A percentile compares a stretch with the other conserved stretches of the same genome.
Conservation (phyloP, 305 asterid species). For the Nicotiana rustica region DNA sequence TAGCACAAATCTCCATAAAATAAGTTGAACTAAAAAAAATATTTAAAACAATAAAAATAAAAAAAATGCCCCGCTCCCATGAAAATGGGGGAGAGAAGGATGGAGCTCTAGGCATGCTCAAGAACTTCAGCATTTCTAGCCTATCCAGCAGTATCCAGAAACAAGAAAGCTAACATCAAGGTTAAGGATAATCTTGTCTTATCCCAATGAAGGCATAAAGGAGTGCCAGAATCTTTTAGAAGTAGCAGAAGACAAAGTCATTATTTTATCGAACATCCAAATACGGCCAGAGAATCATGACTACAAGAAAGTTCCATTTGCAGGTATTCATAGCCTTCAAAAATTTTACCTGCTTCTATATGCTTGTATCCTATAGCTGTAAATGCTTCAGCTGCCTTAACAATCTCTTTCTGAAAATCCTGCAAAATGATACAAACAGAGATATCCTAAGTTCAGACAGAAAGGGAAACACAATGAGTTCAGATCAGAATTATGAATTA, state of each 20-base stretch:
- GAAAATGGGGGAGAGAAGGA: neutral
- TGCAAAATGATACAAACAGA: conserved; percentile 46
- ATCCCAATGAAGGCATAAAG: conserved; percentile 17
- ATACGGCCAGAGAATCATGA: neutral
- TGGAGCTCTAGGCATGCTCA: neutral
- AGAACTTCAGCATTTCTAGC: neutral
- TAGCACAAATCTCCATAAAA: conserved; percentile 47
- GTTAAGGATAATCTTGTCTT: neutral
- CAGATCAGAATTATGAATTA: conserved; percentile 8
- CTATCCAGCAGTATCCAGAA: conserved; percentile 28
- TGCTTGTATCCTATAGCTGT: conserved; percentile 89
- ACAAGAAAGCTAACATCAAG: conserved; percentile 1
- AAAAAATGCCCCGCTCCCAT: neutral
- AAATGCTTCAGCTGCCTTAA: conserved; percentile 94
- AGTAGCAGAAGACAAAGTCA: conserved; percentile 21
- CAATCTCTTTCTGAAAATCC: conserved; percentile 94
- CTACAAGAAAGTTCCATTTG: conserved; percentile 12
- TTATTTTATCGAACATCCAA: conserved; percentile 1
- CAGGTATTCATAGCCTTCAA: conserved; percentile 15
- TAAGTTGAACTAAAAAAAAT: conserved; percentile 38
- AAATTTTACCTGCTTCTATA: conserved; percentile 87
- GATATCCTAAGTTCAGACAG: neutral
- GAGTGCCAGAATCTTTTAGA: conserved; percentile 8
- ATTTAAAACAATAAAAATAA: neutral
- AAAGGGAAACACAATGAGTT: conserved; percentile 32